Conservation (phyloP, 129 eudicot species). For the Centrapalus pauciflorus region DNA sequence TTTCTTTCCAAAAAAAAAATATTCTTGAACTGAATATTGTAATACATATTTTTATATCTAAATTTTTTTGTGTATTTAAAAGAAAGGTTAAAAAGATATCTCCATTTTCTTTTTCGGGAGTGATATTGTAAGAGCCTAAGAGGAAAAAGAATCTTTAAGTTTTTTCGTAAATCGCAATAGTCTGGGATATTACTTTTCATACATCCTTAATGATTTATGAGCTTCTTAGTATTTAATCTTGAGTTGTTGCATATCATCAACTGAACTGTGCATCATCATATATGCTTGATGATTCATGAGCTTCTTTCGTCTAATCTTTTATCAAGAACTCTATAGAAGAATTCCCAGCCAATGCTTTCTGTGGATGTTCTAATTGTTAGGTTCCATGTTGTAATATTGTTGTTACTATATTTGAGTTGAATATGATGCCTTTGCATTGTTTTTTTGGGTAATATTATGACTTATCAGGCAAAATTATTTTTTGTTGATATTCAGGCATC, state of each 20-base stretch:
- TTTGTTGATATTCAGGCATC: constrained; percentile 56
- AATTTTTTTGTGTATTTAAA: background rate
- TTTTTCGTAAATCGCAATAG: no score
- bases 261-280: background rate
- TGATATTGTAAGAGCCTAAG: no score
- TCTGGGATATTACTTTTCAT: no score
- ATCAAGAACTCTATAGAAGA: background rate
- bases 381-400: background rate
- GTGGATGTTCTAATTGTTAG: background rate
- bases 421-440: background rate
- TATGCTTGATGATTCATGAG: constrained; percentile 6
- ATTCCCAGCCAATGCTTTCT: background rate
- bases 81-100: background rate
- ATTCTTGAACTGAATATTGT: background rate
- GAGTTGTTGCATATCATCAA: background rate
- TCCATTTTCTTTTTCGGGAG: background rate
- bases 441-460: background rate
- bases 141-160: background rate
- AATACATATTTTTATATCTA: background rate
- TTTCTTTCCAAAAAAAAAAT: background rate
- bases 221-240: background rate
- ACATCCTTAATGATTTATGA: background rate
- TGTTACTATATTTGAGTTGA: background rate
- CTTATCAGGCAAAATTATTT: constrained; percentile 1
- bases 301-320: background rate